Conservation (phyloP, 352 stramenopile species). For the Globisporangium barbulae region DNA sequence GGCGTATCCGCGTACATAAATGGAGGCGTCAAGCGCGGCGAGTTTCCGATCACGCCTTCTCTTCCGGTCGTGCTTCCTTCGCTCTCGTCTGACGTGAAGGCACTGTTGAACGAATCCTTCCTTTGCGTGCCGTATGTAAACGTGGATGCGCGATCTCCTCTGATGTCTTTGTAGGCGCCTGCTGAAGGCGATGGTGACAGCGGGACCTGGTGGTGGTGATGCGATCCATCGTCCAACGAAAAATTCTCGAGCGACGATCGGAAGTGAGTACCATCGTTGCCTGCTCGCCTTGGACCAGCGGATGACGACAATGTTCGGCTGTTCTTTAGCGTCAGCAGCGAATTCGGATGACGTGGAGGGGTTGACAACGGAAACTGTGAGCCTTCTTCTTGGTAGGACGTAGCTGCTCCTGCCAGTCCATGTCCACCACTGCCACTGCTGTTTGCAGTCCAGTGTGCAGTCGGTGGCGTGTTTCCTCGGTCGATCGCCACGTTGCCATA, state of each 20-base stretch:
- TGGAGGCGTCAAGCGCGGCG: slow-evolving; percentile 30
- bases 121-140: slow-evolving; percentile 20
- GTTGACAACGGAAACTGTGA: slow-evolving; percentile 53
- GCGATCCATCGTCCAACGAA: slow-evolving; percentile 37
- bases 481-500: slow-evolving; percentile 79
- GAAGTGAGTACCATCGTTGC: slow-evolving; percentile 28
- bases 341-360: slow-evolving; percentile 66
- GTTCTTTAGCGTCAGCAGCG: slow-evolving; percentile 39
- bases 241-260: slow-evolving; percentile 65
- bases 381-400: slow-evolving; percentile 40
- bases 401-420: slow-evolving; percentile 28
- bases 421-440: slow-evolving; percentile 24
- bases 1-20: slow-evolving; percentile 24
- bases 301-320: slow-evolving; percentile 32
- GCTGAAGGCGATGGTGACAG: slow-evolving; percentile 10
- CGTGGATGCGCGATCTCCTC: slow-evolving; percentile 5
- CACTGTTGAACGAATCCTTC: slow-evolving; percentile 44
- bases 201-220: slow-evolving; percentile 9
- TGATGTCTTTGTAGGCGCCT: slow-evolving; percentile 12
- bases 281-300: slow-evolving; percentile 10
- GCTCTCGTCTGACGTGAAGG: slow-evolving; percentile 33
- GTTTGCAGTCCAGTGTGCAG: slow-evolving; percentile 21
- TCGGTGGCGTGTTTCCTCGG: slow-evolving; percentile 17
- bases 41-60: slow-evolving; percentile 15
- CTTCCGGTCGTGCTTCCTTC: background rate